These are phyloP conservation scores for Pythium grandisporangium DNA, from an alignment of 352 stramenopile genomes.

Conservation along the genomic window DNA sequence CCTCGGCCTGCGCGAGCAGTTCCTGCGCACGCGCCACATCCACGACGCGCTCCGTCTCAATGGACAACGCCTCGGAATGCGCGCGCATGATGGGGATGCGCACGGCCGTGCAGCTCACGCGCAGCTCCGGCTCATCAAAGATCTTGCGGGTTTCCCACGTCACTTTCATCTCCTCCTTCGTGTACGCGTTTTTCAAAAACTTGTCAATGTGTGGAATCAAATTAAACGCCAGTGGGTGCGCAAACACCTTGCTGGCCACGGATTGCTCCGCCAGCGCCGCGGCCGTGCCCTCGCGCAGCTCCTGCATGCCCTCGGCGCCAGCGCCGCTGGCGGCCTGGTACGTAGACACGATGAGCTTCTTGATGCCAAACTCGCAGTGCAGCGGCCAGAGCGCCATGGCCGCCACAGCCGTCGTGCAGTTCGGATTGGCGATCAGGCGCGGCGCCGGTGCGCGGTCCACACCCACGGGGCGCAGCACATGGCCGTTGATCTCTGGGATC, in stretches of 20 bases:
- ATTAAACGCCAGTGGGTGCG: constrained; percentile 97
- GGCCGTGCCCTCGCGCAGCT: constrained; percentile 87
- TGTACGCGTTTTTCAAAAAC: constrained; percentile 98
- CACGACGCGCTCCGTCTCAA: constrained; percentile 90
- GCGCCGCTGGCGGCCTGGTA: constrained; percentile 92
- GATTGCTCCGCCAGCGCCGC: constrained; percentile 68
- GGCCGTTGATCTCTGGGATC: constrained; percentile 94
- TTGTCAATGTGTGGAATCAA: constrained; percentile 99
- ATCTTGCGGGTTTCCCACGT: constrained; percentile 99
- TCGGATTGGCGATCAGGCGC: constrained; percentile 98
- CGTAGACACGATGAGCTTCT: constrained; percentile 94
- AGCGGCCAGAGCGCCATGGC: constrained; percentile 96
- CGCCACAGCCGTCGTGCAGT: constrained; percentile 97
- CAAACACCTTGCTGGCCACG: constrained; percentile 91
- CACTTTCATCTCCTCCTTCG: constrained; percentile 99
- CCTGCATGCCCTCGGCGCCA: constrained; percentile 91
- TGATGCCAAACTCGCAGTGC: constrained; percentile 94
- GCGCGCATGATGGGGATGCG: constrained; percentile 96
- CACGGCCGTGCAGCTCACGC: constrained; percentile 91
- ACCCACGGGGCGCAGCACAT: constrained; percentile 59
- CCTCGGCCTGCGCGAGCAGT: constrained; percentile 78
- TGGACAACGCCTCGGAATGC: constrained; percentile 95
- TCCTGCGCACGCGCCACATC: constrained; percentile 76
- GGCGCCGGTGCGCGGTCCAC: constrained; percentile 18
- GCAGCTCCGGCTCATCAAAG: constrained; percentile 81